Evolutionary conservation across 139 green algal genomes (phyloP).

Genomic region (Volvox reticuliferus): DNA sequence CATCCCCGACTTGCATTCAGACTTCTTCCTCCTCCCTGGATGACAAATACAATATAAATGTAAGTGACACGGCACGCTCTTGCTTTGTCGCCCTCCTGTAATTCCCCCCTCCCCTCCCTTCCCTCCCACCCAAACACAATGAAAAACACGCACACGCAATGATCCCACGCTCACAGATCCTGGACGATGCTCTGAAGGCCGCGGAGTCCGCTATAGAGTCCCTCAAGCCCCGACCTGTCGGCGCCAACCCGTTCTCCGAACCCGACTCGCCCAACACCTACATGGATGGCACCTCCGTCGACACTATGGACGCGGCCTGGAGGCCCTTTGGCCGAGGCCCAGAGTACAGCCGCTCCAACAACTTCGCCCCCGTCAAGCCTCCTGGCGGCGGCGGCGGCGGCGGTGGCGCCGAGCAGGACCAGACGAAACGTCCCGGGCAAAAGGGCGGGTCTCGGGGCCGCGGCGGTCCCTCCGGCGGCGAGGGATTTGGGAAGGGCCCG

Average conservation of each 20-base stretch:
- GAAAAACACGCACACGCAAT: background rate
- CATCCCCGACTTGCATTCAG: too few relatives aligned
- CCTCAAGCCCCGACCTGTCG: background rate
- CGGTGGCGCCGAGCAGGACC: background rate
- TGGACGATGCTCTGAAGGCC: slow-evolving; percentile 4
- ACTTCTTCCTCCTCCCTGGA: too few relatives aligned
- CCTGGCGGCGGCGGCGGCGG: background rate
- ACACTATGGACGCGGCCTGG: background rate
- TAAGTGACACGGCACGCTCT: too few relatives aligned
- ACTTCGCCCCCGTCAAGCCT: background rate
- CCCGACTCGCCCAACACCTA: background rate
- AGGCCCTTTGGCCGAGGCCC: background rate
- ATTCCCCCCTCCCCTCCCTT: background rate
- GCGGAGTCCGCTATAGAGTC: background rate
- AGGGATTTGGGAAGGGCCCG: background rate
- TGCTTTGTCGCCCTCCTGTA: too few relatives aligned
- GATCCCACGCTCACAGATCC: background rate
- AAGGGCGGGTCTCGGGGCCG: background rate
- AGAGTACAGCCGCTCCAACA: background rate
- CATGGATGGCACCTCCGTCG: background rate
- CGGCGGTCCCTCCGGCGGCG: background rate
- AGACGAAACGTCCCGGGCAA: background rate
- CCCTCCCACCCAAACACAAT: background rate
- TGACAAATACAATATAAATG: too few relatives aligned
- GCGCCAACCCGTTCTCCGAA: background rate